Conservation (phyloP, 2,329 filamentous ascomycete genomes). For the Cladosporium cucumerinum region DNA sequence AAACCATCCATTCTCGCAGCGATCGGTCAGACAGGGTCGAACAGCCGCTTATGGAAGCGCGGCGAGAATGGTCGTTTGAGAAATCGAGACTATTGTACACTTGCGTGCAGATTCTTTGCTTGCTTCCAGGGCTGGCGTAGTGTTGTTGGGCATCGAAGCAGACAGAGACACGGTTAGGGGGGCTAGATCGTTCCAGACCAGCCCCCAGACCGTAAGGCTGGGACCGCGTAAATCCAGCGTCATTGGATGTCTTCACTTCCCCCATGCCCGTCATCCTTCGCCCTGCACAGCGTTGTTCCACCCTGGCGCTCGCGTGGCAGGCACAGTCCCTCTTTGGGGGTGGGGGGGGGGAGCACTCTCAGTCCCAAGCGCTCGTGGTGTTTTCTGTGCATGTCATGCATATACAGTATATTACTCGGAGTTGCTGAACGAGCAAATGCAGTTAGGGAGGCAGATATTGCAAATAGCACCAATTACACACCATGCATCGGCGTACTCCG, state of each 20-base stretch:
- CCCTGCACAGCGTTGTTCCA: neutral
- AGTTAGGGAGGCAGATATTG: neutral
- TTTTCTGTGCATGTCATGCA: too few relatives aligned
- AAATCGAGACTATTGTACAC: too few relatives aligned
- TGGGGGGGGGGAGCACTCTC: neutral
- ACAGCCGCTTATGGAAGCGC: neutral
- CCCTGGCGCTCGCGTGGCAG: neutral
- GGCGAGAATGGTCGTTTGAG: neutral
- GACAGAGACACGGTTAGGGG: neutral
- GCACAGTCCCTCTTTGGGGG: neutral
- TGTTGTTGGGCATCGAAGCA: conserved; percentile 2
- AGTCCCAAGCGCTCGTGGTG: neutral
- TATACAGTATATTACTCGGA: neutral
- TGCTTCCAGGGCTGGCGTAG: neutral
- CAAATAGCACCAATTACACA: neutral
- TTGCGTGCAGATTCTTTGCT: neutral
- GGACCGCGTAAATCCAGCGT: neutral
- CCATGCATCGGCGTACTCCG: conserved; percentile 1
- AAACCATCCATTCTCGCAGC: neutral
- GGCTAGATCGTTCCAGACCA: conserved; percentile 2
- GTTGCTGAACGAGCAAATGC: neutral
- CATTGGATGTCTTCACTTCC: neutral
- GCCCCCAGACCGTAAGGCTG: neutral
- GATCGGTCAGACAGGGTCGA: neutral
- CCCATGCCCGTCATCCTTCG: neutral